Percentiles rank a stretch among this genome's conserved stretches.
phyloP scores from a whole-genome alignment of 768 basidiomycete species.

The Tricholoma hemisulphureum region DNA sequence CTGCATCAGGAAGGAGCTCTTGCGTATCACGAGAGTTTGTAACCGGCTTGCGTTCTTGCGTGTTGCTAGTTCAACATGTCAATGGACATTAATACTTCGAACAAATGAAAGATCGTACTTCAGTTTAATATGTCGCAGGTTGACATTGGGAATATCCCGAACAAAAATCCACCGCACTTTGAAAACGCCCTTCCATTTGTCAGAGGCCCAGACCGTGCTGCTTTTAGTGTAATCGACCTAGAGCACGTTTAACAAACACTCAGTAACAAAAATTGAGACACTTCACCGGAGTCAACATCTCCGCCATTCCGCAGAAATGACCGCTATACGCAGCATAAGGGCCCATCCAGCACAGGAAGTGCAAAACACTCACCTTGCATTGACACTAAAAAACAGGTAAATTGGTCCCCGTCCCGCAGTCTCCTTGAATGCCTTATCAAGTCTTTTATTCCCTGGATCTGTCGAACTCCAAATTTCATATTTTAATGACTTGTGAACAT shows the following conservation, averaged over 20 bases:
- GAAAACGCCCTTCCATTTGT: conserved; percentile 99
- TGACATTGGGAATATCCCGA: conserved; percentile 89
- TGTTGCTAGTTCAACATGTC: conserved; percentile 62
- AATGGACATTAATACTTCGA: conserved; percentile 14
- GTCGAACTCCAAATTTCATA: conserved; percentile 99
- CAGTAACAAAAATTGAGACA: neutral
- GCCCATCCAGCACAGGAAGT: neutral
- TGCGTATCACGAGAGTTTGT: conserved; percentile 98
- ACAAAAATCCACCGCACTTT: conserved; percentile 98
- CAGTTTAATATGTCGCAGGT: conserved; percentile 83
- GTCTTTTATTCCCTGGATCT: conserved; percentile 93
- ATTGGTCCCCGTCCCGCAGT: conserved; percentile 89
- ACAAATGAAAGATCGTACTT: conserved; percentile 47
- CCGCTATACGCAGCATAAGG: conserved; percentile 51
- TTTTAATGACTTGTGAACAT: conserved; percentile 97
- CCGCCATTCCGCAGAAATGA: conserved; percentile 98
- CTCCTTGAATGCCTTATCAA: conserved; percentile 97
- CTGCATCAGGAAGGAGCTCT: conserved; percentile 92
- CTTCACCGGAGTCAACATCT: conserved; percentile 91
- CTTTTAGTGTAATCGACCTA: conserved; percentile 91
- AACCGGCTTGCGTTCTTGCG: conserved; percentile 96
- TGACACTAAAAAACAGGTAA: conserved; percentile 98
- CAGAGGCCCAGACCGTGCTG: conserved; percentile 97
- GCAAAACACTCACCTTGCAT: conserved; percentile 60
- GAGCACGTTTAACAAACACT: neutral